These are phyloP conservation scores for Eucalyptus marginata DNA, from an alignment of 345 rosid genomes.

Conservation along the genomic window DNA sequence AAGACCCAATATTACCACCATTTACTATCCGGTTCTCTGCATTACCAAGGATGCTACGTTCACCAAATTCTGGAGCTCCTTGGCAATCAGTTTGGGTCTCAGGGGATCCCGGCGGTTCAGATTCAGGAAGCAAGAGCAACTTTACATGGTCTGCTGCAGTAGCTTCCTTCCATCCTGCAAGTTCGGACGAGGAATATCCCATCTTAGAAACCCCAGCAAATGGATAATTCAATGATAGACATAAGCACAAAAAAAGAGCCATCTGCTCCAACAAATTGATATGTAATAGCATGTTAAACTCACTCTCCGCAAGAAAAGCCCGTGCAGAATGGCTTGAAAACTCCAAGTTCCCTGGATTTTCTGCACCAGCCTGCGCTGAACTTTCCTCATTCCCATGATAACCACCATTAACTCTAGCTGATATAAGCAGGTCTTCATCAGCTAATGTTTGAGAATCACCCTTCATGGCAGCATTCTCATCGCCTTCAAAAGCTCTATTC, in stretches of 20 bases:
- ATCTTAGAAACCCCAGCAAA: not conserved
- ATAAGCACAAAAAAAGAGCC: not conserved
- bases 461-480: not conserved
- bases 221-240: not conserved
- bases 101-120: constrained; percentile 5
- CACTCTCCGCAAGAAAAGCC: constrained; percentile 75
- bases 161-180: constrained; percentile 88
- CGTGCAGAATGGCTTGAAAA: constrained; percentile 50
- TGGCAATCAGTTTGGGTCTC: constrained; percentile 1
- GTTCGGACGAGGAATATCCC: not conserved
- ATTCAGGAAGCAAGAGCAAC: constrained; percentile 39
- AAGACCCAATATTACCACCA: not conserved
- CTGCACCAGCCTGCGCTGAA: not conserved
- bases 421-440: not conserved
- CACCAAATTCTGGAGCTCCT: constrained; percentile 11
- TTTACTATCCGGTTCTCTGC: constrained; percentile 4
- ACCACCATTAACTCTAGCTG: not conserved
- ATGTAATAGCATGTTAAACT: constrained; percentile 2
- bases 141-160: constrained; percentile 52
- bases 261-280: not conserved
- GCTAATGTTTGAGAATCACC: constrained; percentile 1
- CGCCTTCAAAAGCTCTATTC: constrained; percentile 6
- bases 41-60: not conserved
- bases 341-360: constrained; percentile 15
- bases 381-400: not conserved